A percentile compares a stretch with the other conserved stretches of the same genome.
Evolutionary conservation across 2,329 filamentous ascomycete species (phyloP).

Genomic region (Clarireedia hainanense): DNA sequence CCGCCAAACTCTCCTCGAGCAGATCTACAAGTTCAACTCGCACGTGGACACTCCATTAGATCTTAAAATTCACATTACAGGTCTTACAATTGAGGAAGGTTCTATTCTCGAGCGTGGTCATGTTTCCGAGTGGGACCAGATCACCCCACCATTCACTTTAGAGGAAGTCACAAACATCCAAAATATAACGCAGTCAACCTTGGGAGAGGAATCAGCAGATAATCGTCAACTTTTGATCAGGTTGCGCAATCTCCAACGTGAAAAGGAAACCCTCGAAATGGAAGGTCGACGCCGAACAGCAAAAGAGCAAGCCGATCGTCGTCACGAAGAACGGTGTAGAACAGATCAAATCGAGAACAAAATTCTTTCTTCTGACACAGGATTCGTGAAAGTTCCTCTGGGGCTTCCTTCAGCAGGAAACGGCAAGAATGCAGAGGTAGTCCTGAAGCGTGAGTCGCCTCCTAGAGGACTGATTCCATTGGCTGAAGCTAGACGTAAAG

Average conservation of each 20-base stretch:
- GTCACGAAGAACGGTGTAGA: not conserved
- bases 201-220: not conserved
- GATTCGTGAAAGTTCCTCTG: no score
- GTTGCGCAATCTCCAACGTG: not conserved
- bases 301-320: conserved; percentile 1
- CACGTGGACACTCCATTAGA: not conserved
- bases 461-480: not conserved
- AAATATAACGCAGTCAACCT: not conserved
- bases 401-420: not conserved
- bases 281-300: conserved; percentile 3
- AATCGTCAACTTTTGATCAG: not conserved
- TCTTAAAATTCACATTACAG: conserved; percentile 2
- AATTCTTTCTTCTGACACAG: not conserved
- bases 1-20: not conserved
- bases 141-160: no score
- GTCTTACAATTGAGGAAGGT: not conserved
- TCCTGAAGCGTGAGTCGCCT: not conserved
- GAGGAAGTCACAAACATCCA: not conserved
- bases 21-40: not conserved
- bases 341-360: not conserved
- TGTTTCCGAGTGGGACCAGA: not conserved
- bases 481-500: not conserved
- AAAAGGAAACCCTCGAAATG: conserved; percentile 3
- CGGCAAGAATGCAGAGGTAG: not conserved
- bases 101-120: not conserved